Evolutionary conservation across 2,329 filamentous ascomycete species (phyloP).

Genomic region (Ustulina deusta): DNA sequence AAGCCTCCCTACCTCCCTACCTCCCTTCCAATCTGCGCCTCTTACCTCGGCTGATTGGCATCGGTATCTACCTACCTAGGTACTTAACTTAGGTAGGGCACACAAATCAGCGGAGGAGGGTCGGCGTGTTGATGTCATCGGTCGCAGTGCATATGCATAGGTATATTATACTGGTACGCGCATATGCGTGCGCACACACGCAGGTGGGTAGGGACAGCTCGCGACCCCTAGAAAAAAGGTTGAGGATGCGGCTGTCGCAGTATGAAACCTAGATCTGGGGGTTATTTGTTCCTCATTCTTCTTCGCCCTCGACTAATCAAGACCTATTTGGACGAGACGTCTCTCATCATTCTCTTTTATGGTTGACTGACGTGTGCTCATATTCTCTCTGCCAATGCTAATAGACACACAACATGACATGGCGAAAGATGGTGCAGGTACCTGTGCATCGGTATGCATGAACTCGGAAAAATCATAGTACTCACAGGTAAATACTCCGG

Average conservation of each 20-base stretch:
- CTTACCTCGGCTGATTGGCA: not conserved
- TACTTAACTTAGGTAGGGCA: no score
- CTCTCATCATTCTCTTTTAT: not conserved
- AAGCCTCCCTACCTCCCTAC: not conserved
- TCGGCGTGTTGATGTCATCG: not conserved
- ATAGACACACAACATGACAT: not conserved
- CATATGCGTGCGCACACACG: not conserved
- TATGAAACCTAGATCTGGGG: not conserved
- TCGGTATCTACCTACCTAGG: not conserved
- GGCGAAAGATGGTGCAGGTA: not conserved
- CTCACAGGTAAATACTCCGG: not conserved
- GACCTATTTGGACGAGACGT: not conserved
- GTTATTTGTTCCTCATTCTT: slow-evolving; percentile 5
- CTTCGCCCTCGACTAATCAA: not conserved
- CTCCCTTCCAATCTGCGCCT: not conserved
- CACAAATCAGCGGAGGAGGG: not conserved
- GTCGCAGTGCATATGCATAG: not conserved
- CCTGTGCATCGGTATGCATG: not conserved
- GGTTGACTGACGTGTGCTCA: not conserved
- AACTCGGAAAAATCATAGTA: not conserved
- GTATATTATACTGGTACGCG: not conserved
- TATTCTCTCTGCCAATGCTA: not conserved
- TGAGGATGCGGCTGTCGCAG: not conserved
- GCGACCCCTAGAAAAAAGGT: not conserved
- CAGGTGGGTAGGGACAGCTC: slow-evolving; percentile 3